Base-by-base conservation (phyloP, 176 grass and related monocot species). In the Oryza longistaminata region DNA sequence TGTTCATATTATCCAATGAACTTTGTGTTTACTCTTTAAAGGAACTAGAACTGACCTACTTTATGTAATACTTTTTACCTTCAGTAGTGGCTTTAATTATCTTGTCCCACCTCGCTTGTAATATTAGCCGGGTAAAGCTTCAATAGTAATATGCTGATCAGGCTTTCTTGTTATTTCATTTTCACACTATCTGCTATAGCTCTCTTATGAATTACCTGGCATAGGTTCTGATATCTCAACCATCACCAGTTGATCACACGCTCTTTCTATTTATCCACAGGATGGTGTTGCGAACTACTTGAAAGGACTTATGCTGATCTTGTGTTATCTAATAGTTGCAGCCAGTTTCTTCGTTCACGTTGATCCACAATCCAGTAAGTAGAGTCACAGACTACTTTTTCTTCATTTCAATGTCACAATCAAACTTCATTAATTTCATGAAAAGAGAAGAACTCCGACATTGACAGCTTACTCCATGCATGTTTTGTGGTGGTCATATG, bases 311-410 rank as follows among this genome's bases (percentile, higher is more conserved):
- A 95, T 95, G 93, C 86, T 95, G 83, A 89, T 95, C 50, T 58
- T 95, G 27, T 95, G 91, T 43, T 95, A 95, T 80, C 81, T 95
- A 44, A 95, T 95, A 91, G 93, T 95, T 60, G 93, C 93, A 66
- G 93, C 93, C 22, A 93, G 93, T 74, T 95, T 95, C 68, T 95
- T 93, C 76, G 91, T 95, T 87, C 93, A 95, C 33, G 88, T 95
- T 79, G 91, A 95, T 75, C 93, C 93, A 22, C 53, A 83, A 82
- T 70, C 88, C n/a, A 81, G 88, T 93, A 88, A 91, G 88, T 75
- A 70, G 2, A n/a, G 34, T 68, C 24, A 40, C 44, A 53, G 5
- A 29, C 14, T 34, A 26, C 37, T 68, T 35, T 67, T 42, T 69
- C 43, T 49, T 75, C 49, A 46, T 75, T 55, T 17, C 14, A 3